Evolutionary conservation across 441 rosid species (phyloP).

Genomic region (Melastoma candidum): DNA sequence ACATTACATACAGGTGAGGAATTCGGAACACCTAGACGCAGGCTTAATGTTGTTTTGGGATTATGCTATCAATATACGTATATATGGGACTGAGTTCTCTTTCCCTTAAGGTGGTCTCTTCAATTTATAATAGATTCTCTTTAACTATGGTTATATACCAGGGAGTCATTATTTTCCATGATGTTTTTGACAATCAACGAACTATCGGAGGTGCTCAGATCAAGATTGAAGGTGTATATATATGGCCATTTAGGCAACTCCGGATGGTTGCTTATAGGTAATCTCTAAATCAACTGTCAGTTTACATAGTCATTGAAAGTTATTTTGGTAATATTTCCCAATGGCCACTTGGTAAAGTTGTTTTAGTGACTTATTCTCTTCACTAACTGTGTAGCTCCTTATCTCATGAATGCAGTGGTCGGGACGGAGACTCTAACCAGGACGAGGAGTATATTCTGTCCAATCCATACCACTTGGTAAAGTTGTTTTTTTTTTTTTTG

Average conservation of each 20-base stretch:
- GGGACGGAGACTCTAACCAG: constrained; percentile 57
- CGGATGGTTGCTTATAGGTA: constrained; percentile 95
- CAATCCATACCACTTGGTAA: constrained; percentile 97
- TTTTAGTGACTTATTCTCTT: no score
- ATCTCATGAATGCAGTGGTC: constrained; percentile 39
- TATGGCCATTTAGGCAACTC: constrained; percentile 99
- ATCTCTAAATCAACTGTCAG: not conserved
- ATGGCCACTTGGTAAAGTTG: no score
- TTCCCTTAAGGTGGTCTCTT: not conserved
- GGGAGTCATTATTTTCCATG: constrained; percentile 96
- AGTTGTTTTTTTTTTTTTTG: constrained; percentile 1
- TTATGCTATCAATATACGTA: no score
- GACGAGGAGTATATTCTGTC: constrained; percentile 88
- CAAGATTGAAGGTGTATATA: constrained; percentile 96
- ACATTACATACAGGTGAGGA: constrained; percentile 84
- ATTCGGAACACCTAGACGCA: not conserved
- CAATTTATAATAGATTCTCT: constrained; percentile 2
- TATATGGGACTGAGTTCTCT: not conserved
- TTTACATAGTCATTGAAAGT: no score
- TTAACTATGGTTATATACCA: constrained; percentile 15
- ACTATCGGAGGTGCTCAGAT: constrained; percentile 92
- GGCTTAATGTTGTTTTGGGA: no score
- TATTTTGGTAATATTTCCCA: no score
- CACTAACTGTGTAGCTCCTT: no score
- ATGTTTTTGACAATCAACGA: constrained; percentile 79